These are phyloP conservation scores for Nelumbo lutea DNA, from an alignment of 164 flowering plant species.

Conservation along the genomic window DNA sequence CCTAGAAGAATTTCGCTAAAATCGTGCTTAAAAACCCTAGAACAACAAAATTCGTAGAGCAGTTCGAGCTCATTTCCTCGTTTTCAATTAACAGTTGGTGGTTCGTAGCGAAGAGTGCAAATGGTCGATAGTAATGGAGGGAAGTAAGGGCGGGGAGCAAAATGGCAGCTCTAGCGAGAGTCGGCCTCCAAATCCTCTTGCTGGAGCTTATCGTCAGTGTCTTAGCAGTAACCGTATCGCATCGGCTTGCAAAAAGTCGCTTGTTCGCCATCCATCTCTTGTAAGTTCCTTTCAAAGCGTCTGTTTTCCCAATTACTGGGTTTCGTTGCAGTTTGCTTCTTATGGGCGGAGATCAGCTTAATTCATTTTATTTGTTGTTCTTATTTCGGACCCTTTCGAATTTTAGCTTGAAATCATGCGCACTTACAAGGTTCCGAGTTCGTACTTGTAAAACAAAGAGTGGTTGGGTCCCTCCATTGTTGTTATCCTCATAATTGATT, in stretches of 20 bases:
- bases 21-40: neutral
- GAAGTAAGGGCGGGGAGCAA: constrained; percentile 24
- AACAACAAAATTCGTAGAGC: neutral
- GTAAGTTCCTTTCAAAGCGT: constrained; percentile 27
- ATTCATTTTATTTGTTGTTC: neutral
- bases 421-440: too few relatives aligned
- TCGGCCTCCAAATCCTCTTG: constrained; percentile 60
- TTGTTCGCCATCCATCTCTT: constrained; percentile 59
- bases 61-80: neutral
- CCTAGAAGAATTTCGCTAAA: neutral
- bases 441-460: too few relatives aligned
- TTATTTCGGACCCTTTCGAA: neutral
- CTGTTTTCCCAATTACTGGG: neutral
- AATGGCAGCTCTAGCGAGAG: constrained; percentile 46
- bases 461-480: too few relatives aligned
- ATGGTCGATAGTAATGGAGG: constrained; percentile 42
- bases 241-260: constrained; percentile 38
- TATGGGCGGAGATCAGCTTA: neutral
- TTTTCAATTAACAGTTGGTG: constrained; percentile 7
- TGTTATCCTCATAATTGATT: too few relatives aligned
- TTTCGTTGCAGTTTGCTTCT: neutral
- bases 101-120: constrained; percentile 12
- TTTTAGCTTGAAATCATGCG: too few relatives aligned
- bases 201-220: constrained; percentile 33
- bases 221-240: constrained; percentile 18